phyloP scores from a whole-genome alignment of 805 yeast species.

The Blastobotrys americana region DNA sequence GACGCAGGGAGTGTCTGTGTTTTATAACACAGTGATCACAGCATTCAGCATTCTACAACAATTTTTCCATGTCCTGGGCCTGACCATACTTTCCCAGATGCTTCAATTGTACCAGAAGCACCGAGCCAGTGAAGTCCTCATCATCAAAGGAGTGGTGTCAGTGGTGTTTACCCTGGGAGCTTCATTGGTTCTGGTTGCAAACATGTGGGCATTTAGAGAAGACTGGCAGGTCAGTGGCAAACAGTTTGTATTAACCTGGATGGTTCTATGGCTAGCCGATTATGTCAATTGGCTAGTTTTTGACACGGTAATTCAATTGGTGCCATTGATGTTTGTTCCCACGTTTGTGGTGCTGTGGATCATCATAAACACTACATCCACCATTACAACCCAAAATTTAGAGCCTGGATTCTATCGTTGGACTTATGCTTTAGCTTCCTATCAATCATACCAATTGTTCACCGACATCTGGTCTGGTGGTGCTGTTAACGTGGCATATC shows the following conservation, averaged over 20 bases:
- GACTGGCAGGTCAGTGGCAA: constrained; percentile 10
- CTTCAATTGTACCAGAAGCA: neutral
- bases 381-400: constrained; percentile 6
- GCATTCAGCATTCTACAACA: constrained; percentile 13
- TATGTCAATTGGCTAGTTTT: constrained; percentile 3
- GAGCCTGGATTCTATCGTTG: constrained; percentile 10
- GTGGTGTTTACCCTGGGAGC: constrained; percentile 3
- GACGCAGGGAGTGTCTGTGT: constrained; percentile 8
- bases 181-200: constrained; percentile 7
- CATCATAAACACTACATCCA: constrained; percentile 6
- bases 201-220: constrained; percentile 14
- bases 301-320: neutral
- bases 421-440: constrained; percentile 14
- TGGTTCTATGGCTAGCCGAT: constrained; percentile 9
- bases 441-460: constrained; percentile 6
- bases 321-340: constrained; percentile 10
- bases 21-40: constrained; percentile 8
- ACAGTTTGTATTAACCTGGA: constrained; percentile 13
- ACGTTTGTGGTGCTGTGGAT: constrained; percentile 8
- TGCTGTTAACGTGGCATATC: constrained; percentile 4
- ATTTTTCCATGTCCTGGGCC: constrained; percentile 10
- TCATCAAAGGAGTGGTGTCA: neutral
- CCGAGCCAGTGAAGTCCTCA: constrained; percentile 1
- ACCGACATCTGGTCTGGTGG: constrained; percentile 15
- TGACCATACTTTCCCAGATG: neutral